These are phyloP conservation scores for Zarea fungicola DNA, from an alignment of 2,329 filamentous ascomycete genomes.

Conservation along the genomic window DNA sequence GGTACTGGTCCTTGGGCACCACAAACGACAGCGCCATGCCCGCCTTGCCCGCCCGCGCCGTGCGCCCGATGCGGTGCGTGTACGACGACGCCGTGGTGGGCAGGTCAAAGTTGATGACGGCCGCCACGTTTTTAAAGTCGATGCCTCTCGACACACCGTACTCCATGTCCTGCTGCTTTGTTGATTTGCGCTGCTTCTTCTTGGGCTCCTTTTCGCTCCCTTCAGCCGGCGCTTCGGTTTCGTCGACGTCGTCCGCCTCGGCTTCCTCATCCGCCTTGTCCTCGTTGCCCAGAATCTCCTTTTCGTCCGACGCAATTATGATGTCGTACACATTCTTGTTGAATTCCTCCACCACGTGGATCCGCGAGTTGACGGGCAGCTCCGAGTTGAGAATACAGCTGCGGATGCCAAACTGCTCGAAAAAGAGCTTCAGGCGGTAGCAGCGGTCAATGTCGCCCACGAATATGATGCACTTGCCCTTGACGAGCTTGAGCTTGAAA, in stretches of 20 bases:
- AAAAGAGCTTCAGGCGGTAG: conserved; percentile 88
- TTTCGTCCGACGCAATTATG: conserved; percentile 89
- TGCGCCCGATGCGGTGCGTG: conserved; percentile 93
- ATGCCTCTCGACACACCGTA: conserved; percentile 92
- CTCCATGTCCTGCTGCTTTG: conserved; percentile 69
- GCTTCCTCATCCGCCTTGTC: conserved; percentile 37
- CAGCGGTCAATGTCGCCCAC: conserved; percentile 82
- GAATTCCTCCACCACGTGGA: conserved; percentile 96
- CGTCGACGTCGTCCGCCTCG: conserved; percentile 39
- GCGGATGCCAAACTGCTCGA: conserved; percentile 94
- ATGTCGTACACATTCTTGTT: conserved; percentile 97
- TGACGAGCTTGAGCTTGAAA: conserved; percentile 90
- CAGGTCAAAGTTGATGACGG: conserved; percentile 95
- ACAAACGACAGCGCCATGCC: conserved; percentile 97
- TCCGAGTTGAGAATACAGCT: conserved; percentile 93
- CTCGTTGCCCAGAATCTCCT: conserved; percentile 68
- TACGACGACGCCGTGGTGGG: conserved; percentile 85
- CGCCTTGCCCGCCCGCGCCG: conserved; percentile 81
- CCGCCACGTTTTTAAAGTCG: conserved; percentile 92
- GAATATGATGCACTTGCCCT: conserved; percentile 72
- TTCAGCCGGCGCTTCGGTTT: conserved; percentile 21
- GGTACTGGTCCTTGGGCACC: conserved; percentile 72
- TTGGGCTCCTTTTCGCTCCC: conserved; percentile 30
- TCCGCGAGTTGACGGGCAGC: conserved; percentile 82
- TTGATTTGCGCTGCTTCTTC: conserved; percentile 62